Evolutionary conservation across 2,329 filamentous ascomycete genomes (phyloP).

Genomic region (Aspergillus udagawae): DNA sequence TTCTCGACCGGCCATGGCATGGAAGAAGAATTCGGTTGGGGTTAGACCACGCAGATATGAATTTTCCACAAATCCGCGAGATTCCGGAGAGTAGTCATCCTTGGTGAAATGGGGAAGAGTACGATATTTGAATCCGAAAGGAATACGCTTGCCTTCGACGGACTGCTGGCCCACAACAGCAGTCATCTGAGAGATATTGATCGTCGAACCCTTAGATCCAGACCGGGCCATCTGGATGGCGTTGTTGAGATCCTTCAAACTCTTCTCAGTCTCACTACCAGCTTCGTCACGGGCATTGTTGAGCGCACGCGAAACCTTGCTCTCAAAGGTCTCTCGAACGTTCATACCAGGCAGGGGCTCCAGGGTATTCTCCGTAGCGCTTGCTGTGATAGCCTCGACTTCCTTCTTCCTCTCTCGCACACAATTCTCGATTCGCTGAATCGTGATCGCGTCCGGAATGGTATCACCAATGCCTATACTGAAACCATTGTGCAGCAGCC

Average conservation of each 20-base stretch:
- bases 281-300: slow-evolving; percentile 96
- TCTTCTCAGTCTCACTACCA: slow-evolving; percentile 85
- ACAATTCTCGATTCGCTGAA: slow-evolving; percentile 75
- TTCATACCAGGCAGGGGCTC: slow-evolving; percentile 98
- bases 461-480: slow-evolving; percentile 99
- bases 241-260: slow-evolving; percentile 93
- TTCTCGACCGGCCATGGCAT: slow-evolving; percentile 99
- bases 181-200: slow-evolving; percentile 99
- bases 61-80: slow-evolving; percentile 96
- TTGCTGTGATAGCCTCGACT: slow-evolving; percentile 69
- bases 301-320: slow-evolving; percentile 87
- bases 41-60: slow-evolving; percentile 95
- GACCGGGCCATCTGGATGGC: slow-evolving; percentile 94
- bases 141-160: slow-evolving; percentile 97
- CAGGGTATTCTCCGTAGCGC: slow-evolving; percentile 79
- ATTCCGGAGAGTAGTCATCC: slow-evolving; percentile 96
- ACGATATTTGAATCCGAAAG: slow-evolving; percentile 97
- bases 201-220: slow-evolving; percentile 96
- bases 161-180: slow-evolving; percentile 97
- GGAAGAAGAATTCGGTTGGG: slow-evolving; percentile 97
- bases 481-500: slow-evolving; percentile 93
- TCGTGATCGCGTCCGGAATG: slow-evolving; percentile 82
- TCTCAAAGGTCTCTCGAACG: slow-evolving; percentile 96
- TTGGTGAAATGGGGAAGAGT: slow-evolving; percentile 98
- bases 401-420: slow-evolving; percentile 78